Base-by-base conservation (phyloP, 176 grass and related monocot genomes). In the Puya raimondii region DNA sequence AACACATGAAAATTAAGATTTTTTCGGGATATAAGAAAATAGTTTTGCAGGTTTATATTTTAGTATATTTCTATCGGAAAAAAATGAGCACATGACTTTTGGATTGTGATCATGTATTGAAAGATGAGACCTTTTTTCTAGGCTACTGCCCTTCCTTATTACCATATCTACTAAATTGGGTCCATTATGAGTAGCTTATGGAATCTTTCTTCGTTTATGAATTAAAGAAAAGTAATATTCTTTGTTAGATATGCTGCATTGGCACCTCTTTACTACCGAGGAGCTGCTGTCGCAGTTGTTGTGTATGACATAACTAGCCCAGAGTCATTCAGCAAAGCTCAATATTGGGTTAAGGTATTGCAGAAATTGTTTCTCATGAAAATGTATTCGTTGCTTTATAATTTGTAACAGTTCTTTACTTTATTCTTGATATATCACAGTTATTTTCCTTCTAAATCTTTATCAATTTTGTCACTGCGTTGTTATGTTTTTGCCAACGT, bases 271-370 rank as follows among this genome's bases (percentile, higher is more conserved):
- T 92, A 97, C 74, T 92, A 97, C 74, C 88, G 93, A 87, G 89
- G 89, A 75, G 93, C 89, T 75, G 84, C 86, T 76, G 93, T 84
- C 69, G 89, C 93, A 67, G 71, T 92, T 74, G 82, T 97, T 75
- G 93, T 92, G 12, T 97, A 97, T 50, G 93, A 92, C 72, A 97
- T 97, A 87, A 97, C 89, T 64, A 97, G 86, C 75, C 79, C 82
- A 64, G 93, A 97, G 72, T 90, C 93, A 64, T 97, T 97, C 74
- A 90, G 64, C 71, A 97, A 97, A 92, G 93, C 93, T 59, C 84
- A 97, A 68, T 97, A 92, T 53, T 97, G 89, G 93, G 89, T 97
- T 68, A 92, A 97, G 93, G 89, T 97, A 85, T 71, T 53, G 56
- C 15, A 68, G 29, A 15, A 21, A 16, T 64, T 64, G 12, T 57